Evolutionary conservation across 192 early-diverging fungal genomes (phyloP).

Genomic region (Podila epicladia): DNA sequence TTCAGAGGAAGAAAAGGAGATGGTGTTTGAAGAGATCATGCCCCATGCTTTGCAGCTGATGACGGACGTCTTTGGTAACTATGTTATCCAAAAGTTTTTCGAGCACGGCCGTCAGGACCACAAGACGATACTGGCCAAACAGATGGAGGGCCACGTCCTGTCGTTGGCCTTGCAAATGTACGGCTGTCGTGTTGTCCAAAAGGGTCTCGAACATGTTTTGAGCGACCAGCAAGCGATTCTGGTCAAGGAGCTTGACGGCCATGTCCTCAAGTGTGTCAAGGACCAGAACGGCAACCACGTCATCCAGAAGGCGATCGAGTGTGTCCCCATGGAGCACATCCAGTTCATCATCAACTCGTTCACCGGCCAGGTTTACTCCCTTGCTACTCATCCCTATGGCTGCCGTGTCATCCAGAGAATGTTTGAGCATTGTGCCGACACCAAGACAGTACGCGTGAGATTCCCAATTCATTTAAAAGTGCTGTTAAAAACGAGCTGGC

Average conservation of each 20-base stretch:
- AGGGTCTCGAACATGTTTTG: conserved; percentile 92
- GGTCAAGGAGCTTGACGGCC: conserved; percentile 92
- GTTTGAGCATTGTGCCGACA: conserved; percentile 98
- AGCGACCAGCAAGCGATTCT: conserved; percentile 91
- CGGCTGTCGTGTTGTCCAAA: conserved; percentile 98
- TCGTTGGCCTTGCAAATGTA: conserved; percentile 98
- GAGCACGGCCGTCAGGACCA: conserved; percentile 96
- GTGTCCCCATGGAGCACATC: conserved; percentile 92
- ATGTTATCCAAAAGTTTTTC: conserved; percentile 99
- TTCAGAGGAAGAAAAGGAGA: conserved; percentile 91
- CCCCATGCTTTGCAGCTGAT: conserved; percentile 92
- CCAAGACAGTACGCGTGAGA: conserved; percentile 69
- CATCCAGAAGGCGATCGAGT: conserved; percentile 99
- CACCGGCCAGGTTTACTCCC: conserved; percentile 93
- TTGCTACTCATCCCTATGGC: conserved; percentile 98
- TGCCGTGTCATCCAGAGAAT: conserved; percentile 99
- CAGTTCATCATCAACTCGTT: conserved; percentile 98
- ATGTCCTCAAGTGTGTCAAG: conserved; percentile 98
- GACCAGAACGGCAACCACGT: conserved; percentile 99
- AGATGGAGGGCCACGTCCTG: conserved; percentile 97
- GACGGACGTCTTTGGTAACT: conserved; percentile 99
- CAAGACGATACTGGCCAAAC: conserved; percentile 90
- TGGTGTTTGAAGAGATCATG: conserved; percentile 96
- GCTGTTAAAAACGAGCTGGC: neutral
- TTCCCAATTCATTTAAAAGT: neutral